Percentiles rank a stretch among this genome's conserved stretches.
These are phyloP conservation scores for Zymoseptoria crescenta DNA, from an alignment of 2,329 filamentous ascomycete genomes.

Conservation along the genomic window DNA sequence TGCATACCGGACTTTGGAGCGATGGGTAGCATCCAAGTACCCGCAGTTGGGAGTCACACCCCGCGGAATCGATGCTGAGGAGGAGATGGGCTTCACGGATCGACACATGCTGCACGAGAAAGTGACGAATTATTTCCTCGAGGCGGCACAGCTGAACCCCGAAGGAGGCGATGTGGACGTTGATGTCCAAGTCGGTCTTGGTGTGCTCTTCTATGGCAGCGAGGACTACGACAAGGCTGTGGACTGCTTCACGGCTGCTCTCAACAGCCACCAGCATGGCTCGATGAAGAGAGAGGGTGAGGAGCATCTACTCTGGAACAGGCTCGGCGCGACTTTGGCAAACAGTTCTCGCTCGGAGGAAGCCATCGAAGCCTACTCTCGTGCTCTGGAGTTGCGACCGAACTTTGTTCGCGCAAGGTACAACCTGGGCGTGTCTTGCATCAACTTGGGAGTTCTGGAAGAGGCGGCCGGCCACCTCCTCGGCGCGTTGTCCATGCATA, in stretches of 20 bases:
- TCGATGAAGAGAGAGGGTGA: conserved; percentile 76
- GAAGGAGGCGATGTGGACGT: conserved; percentile 95
- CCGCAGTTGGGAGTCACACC: conserved; percentile 68
- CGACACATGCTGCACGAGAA: conserved; percentile 81
- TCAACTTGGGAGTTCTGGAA: conserved; percentile 92
- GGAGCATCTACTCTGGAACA: conserved; percentile 93
- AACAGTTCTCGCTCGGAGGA: conserved; percentile 92
- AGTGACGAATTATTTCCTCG: conserved; percentile 84
- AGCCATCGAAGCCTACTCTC: conserved; percentile 92
- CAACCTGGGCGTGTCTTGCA: conserved; percentile 92
- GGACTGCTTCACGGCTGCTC: conserved; percentile 90
- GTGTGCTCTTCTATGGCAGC: conserved; percentile 93
- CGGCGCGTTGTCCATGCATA: conserved; percentile 90
- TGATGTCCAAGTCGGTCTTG: conserved; percentile 93
- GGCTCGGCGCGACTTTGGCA: conserved; percentile 87
- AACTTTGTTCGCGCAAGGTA: conserved; percentile 97
- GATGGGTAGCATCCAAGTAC: conserved; percentile 95
- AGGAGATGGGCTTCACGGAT: conserved; percentile 87
- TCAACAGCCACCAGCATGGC: conserved; percentile 77
- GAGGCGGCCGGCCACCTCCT: conserved; percentile 90
- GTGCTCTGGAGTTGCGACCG: conserved; percentile 77
- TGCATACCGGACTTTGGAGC: conserved; percentile 89
- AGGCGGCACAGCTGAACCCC: conserved; percentile 84
- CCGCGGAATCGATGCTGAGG: conserved; percentile 53
- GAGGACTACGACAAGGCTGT: conserved; percentile 98